Conservation (phyloP, 2,329 filamentous ascomycete species). For the Aspergillus sp. region DNA sequence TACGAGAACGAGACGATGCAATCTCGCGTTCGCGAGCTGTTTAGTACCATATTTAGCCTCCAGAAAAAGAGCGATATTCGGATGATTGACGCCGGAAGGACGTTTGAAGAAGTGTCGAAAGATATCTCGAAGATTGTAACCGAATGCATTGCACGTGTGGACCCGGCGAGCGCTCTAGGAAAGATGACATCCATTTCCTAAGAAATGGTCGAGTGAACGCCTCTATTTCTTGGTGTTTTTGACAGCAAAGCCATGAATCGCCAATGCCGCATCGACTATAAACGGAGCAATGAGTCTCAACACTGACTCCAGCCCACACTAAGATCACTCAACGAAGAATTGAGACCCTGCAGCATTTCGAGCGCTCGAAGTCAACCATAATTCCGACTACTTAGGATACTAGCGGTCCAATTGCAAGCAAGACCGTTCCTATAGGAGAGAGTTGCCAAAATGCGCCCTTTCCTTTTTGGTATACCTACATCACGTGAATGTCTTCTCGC, state of each 20-base stretch:
- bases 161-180: constrained; percentile 34
- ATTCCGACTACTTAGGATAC: not conserved
- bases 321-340: not conserved
- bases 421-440: no score
- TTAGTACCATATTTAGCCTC: constrained; percentile 54
- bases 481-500: not conserved
- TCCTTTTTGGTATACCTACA: not conserved
- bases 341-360: not conserved
- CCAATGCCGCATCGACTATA: constrained; percentile 10
- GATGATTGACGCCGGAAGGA: constrained; percentile 55
- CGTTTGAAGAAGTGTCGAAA: constrained; percentile 52
- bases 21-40: constrained; percentile 71
- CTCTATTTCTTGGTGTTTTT: not conserved
- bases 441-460: no score
- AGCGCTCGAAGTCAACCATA: not conserved
- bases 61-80: constrained; percentile 54
- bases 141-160: constrained; percentile 32
- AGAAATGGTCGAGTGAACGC: not conserved
- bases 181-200: constrained; percentile 31
- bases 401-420: no score
- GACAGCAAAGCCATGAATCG: constrained; percentile 16
- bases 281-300: not conserved
- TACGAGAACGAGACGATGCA: constrained; percentile 89
- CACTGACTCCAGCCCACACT: constrained; percentile 27
- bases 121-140: constrained; percentile 35